Evolutionary conservation across 176 grass and related monocot species (phyloP), one percentile per base, ranked within the genome.

Genomic region (Juncus inflexus): DNA sequence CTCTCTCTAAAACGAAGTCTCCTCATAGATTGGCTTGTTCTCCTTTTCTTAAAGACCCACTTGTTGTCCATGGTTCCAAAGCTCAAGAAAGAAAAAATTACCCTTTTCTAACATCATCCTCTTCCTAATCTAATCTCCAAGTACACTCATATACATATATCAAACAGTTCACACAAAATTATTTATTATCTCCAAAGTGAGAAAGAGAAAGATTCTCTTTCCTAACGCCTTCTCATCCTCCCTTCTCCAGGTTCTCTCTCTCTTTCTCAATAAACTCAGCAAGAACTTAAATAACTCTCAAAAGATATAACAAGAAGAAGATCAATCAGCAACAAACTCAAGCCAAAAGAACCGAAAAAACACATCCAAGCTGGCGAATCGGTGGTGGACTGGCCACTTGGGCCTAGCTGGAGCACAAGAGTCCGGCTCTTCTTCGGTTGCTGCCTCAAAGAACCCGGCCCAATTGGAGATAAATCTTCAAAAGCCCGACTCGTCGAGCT

Each of bases 311-410:
- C 7, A 15, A 62, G 5, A 62, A 61, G 16, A 40, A 62, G 49
- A 62, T 40, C 15, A 62, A 39, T 40, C 28, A 36, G 7, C 6
- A 5, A 11, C 56, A 61, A 19, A 11, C 12, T 19, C 19, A 0
- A 7, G 56, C 4, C 14, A 36, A 36, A 19, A 60, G 10, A 53
- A 52, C 11, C 15, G 15, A 62, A 66, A 9, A 47, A 54, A 9
- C 84, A 57, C 3, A 7, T 50, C 19, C 69, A 86, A 86, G 74
- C 65, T 96, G 91, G 91, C 91, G 47, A 96, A 96, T 76, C 79
- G 73, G 84, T 96, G 91, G 91, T 96, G 91, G 91, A 16, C 81
- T 6, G 91, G 77, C 43, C 87, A 78, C 50, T 59, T 87, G 77
- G 79, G 81, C 58, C 79, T 91, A 60, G 68, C 75, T 7, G 74